phyloP scores from a whole-genome alignment of 768 basidiomycete genomes.

The Hortiboletus campestris region DNA sequence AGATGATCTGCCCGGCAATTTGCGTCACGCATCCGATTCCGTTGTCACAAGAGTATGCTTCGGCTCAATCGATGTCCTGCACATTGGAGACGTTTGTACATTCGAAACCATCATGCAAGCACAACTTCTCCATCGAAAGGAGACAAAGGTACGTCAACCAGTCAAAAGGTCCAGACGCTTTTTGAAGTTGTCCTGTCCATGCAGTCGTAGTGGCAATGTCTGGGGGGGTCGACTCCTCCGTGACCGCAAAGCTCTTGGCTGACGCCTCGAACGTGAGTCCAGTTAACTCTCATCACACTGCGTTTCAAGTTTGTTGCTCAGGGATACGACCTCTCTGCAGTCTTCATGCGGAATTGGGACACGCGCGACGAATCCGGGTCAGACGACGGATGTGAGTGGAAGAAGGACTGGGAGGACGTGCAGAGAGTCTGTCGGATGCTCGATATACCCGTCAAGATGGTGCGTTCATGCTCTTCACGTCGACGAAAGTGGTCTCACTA shows the following conservation, averaged over 20 bases:
- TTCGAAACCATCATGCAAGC: conserved; percentile 18
- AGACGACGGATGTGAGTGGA: conserved; percentile 91
- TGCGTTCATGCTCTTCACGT: conserved; percentile 24
- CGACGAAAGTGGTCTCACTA: conserved; percentile 2
- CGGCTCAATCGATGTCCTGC: conserved; percentile 5
- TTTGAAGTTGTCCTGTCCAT: neutral
- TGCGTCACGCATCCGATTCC: neutral
- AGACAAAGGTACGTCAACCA: conserved; percentile 23
- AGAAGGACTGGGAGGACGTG: conserved; percentile 93
- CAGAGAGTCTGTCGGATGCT: conserved; percentile 71
- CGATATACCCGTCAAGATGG: conserved; percentile 74
- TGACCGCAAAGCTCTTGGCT: conserved; percentile 73
- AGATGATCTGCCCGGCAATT: no score
- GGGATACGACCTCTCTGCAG: conserved; percentile 81
- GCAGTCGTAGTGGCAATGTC: conserved; percentile 91
- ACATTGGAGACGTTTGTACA: neutral
- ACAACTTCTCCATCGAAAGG: conserved; percentile 22
- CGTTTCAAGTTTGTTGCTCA: conserved; percentile 26
- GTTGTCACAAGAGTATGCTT: conserved; percentile 2
- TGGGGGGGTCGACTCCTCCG: conserved; percentile 93
- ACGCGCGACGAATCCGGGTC: conserved; percentile 76
- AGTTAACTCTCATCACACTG: neutral
- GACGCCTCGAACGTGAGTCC: conserved; percentile 47
- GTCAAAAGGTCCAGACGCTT: neutral
- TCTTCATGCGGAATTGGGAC: conserved; percentile 98